Base-by-base conservation (phyloP, 768 basidiomycete species). In the Lentinus brumalis region DNA sequence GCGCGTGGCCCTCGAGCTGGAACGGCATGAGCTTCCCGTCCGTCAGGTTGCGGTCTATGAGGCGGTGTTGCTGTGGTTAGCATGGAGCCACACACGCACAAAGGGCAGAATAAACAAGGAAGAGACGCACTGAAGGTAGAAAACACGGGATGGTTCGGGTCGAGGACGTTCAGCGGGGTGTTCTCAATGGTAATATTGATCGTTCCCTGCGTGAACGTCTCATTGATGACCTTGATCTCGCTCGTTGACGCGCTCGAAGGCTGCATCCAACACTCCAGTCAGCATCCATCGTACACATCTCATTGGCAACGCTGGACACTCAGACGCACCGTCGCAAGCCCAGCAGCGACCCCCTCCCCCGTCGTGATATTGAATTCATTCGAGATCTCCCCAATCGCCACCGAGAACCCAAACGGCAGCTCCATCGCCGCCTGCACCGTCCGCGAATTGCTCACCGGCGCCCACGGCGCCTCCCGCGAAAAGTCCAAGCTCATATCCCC, bases 351-450 rank as follows among this genome's bases (percentile, higher is more conserved):
- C 7, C 70, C 73, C 30, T 80, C 80, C 63, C 85, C 80, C 66
- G 77, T 80, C 26, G 82, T 75, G 63, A 91, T 85, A 26, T 80
- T 82, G 67, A 91, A 89, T 35, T 79, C 73, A 66, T 91, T 91
- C 68, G 82, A 75, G 35, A 91, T 89, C 60, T 87, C 71, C 31
- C 76, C 79, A 53, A 91, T 83, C 1, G 75, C 74, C 16, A 89
- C 8, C 30, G 74, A 74, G 71, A 91, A 91, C 10, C 89, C 89
- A 61, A 91, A 91, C 35, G 89, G 89, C 40, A 91, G 73, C 63
- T 81, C 87, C 62, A 91, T 77, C 26, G 71, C 72, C 10, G 88
- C 89, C 29, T 81, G 76, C 16, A 91, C 81, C n/a, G 81, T 78
- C 60, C 82, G 78, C 66, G 86, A 87, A 58, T 80, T 76, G 5